Evolutionary conservation across 495 filamentous ascomycete species (phyloP), one percentile per base, ranked within the genome.

Genomic region (Trichoderma reesei): DNA sequence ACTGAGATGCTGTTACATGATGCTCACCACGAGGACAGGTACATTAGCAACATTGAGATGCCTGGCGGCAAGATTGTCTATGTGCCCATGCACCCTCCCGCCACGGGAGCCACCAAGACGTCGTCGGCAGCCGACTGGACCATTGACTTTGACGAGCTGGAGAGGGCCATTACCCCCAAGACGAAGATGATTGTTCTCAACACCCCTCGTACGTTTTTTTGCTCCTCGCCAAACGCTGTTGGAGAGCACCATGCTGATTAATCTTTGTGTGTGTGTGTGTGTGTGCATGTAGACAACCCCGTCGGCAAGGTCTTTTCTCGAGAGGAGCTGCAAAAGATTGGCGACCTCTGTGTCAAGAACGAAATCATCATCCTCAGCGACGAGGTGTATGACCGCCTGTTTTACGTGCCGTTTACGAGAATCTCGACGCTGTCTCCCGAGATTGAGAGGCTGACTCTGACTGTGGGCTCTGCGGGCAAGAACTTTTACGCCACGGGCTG

Each of bases 11-110:
- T 54, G 13, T 3, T 13, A 59, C 36, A 63, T 62, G 20, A 64
- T 13, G 38, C 46, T 54, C 5, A 33, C 26, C 14, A 33, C 31
- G 11, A 34, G 9, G 16, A 16, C 59, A 88, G 87, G 68, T 96
- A 97, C 73, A 94, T 98, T 66, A 88, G 85, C 78, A 98, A 98
- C 76, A 97, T 98, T 62, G 88, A 95, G 72, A 97, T 98, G 95
- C 86, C 93, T 9, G 95, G 95, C 64, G 94, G 93, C 62, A 92
- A 85, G 68, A 89, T 97, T 64, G 89, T 91, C 64, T 98, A 96
- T 72, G 92, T 97, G 14, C 90, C 95, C 36, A 80, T 98, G 65
- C 90, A 93, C 67, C 93, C 94, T 4, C 94, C 94, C n/a, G 82
- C 83, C 69, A 87, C 92, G 61, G 94, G 95, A 41, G 86, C 85